phyloP scores from a whole-genome alignment of 2,329 filamentous ascomycete genomes.

The Juglanconis sp. region DNA sequence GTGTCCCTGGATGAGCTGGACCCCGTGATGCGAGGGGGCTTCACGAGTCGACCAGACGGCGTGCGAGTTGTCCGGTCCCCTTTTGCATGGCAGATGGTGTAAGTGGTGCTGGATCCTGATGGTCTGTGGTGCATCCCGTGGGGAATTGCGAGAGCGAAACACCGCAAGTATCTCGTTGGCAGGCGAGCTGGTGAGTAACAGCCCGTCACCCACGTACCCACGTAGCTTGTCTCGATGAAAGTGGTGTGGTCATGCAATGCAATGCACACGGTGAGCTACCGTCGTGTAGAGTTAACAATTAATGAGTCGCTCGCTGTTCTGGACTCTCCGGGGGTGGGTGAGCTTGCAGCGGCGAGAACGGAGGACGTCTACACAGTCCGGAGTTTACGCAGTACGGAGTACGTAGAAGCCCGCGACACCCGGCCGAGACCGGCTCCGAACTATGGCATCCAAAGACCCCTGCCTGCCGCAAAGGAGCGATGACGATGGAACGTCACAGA shows the following conservation, averaged over 20 bases:
- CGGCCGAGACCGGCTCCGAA: not conserved
- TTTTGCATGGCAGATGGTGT: too few relatives aligned
- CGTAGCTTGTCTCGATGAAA: not conserved
- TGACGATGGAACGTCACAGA: constrained; percentile 15
- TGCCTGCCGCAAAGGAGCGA: not conserved
- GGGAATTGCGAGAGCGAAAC: too few relatives aligned
- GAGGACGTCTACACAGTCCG: not conserved
- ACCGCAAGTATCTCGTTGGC: too few relatives aligned
- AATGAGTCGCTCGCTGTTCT: not conserved
- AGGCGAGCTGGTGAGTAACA: not conserved
- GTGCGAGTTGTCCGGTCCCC: too few relatives aligned
- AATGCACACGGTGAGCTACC: not conserved
- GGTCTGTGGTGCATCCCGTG: too few relatives aligned
- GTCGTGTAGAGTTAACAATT: not conserved
- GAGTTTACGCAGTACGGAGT: not conserved
- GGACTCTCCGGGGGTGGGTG: not conserved
- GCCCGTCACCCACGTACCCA: too few relatives aligned
- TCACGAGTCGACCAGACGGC: too few relatives aligned
- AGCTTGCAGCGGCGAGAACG: not conserved
- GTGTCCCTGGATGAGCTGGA: not conserved
- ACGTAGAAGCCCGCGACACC: not conserved
- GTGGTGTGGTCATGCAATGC: not conserved
- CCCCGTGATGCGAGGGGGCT: too few relatives aligned
- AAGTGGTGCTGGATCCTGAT: too few relatives aligned
- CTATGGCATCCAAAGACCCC: not conserved